A percentile compares a stretch with the other conserved stretches of the same genome.
Conservation (phyloP, 2,329 filamentous ascomycete genomes). For the Pyricularia sp. region DNA sequence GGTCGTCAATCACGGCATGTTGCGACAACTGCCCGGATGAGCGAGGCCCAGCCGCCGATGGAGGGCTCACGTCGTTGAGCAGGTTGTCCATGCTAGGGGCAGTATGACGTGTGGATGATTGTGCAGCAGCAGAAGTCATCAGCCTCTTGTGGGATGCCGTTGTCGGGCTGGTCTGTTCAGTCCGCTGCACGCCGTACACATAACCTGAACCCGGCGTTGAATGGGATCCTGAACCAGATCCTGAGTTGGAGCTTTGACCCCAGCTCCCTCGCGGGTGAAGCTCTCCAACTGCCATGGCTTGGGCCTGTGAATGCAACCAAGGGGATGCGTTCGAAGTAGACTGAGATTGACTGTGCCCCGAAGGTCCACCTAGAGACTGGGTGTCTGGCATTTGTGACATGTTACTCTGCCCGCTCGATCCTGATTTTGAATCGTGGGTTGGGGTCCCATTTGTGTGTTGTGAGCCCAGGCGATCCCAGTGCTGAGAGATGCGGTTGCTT, state of each 20-base stretch:
- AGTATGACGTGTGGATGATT: slow-evolving; percentile 7
- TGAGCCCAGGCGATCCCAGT: slow-evolving; percentile 46
- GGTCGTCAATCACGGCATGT: slow-evolving; percentile 31
- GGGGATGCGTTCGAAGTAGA: slow-evolving; percentile 36
- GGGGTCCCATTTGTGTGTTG: slow-evolving; percentile 55
- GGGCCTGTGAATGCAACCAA: slow-evolving; percentile 47
- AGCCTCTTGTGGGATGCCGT: neutral
- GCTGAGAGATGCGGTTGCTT: slow-evolving; percentile 34
- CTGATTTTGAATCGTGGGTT: neutral
- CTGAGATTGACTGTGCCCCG: slow-evolving; percentile 29
- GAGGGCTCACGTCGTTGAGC: slow-evolving; percentile 18
- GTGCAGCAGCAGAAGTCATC: slow-evolving; percentile 1
- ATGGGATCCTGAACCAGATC: slow-evolving; percentile 14
- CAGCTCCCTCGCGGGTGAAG: slow-evolving; percentile 11
- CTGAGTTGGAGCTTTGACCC: slow-evolving; percentile 8
- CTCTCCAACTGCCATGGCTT: slow-evolving; percentile 30
- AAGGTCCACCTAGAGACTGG: slow-evolving; percentile 20
- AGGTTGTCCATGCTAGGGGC: slow-evolving; percentile 23
- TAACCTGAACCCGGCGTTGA: slow-evolving; percentile 9
- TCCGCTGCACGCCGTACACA: neutral
- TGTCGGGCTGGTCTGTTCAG: slow-evolving; percentile 18
- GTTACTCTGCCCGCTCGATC: slow-evolving; percentile 10
- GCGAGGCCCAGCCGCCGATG: slow-evolving; percentile 7
- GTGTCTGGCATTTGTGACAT: slow-evolving; percentile 40
- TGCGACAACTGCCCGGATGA: slow-evolving; percentile 25